Conservation (phyloP, 2,329 filamentous ascomycete species). For the Botryotinia globosa region DNA sequence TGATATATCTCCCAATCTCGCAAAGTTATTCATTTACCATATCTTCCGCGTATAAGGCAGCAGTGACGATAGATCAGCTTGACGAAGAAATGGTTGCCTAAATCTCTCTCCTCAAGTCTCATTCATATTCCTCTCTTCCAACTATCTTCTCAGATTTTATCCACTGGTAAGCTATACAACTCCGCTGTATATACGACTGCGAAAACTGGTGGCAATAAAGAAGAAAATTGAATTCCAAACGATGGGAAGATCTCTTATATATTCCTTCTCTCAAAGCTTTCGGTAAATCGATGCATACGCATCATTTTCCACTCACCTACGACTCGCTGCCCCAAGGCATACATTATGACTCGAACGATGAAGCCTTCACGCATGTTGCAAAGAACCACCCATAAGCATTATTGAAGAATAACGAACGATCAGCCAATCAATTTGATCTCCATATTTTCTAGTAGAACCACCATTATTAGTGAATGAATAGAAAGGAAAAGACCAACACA, state of each 20-base stretch:
- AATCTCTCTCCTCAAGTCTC: neutral
- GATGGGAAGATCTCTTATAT: neutral
- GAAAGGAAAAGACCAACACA: no score
- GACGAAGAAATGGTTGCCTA: neutral
- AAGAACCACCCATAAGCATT: no score
- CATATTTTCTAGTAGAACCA: no score
- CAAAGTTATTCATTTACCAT: no score
- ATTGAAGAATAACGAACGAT: no score
- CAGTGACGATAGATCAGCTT: neutral
- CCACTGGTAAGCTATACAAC: neutral
- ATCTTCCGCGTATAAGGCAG: neutral
- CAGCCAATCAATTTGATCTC: no score
- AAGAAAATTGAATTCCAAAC: neutral
- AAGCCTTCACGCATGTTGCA: no score
- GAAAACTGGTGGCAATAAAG: neutral
- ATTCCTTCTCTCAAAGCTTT: neutral
- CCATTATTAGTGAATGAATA: no score
- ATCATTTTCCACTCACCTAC: neutral
- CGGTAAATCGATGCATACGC: neutral
- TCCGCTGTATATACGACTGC: neutral
- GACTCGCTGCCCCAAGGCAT: neutral
- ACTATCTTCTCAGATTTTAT: neutral
- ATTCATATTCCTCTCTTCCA: neutral
- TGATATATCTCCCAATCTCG: neutral
- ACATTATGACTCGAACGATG: no score